phyloP scores from a whole-genome alignment of 352 stramenopile species.

The Phytophthora chlamydospora region DNA sequence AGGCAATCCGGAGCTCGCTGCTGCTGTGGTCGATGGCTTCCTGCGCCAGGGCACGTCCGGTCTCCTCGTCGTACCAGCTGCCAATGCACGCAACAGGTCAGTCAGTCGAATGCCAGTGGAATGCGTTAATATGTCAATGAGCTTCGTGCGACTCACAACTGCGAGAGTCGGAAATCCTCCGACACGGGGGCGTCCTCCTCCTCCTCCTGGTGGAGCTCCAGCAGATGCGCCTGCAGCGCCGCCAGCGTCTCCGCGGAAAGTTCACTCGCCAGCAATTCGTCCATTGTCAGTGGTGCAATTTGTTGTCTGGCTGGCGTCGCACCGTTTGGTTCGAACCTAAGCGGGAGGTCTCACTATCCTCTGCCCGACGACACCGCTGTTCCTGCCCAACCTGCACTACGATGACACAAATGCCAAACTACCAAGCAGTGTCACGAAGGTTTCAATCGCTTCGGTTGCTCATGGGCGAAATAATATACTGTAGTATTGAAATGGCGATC shows the following conservation, averaged over 20 bases:
- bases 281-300: constrained; percentile 26
- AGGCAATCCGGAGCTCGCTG: constrained; percentile 45
- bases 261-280: constrained; percentile 46
- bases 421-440: no score
- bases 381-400: no score
- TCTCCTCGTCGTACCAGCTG: constrained; percentile 55
- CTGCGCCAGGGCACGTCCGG: constrained; percentile 44
- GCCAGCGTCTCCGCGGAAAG: constrained; percentile 52
- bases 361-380: no score
- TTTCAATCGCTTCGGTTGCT: no score
- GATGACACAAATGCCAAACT: no score
- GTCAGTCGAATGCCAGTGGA: constrained; percentile 14
- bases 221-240: constrained; percentile 51
- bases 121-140: constrained; percentile 2
- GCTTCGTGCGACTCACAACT: constrained; percentile 38
- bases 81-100: background rate
- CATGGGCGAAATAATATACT: constrained; percentile 2
- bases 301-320: constrained; percentile 8
- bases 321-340: constrained; percentile 1
- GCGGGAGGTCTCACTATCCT: no score
- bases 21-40: constrained; percentile 54
- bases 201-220: constrained; percentile 33
- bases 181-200: constrained; percentile 38
- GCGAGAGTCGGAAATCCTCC: constrained; percentile 58
- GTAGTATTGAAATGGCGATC: background rate